Conservation (phyloP, 108 stramenopile genomes). For the Craspedostauros australis region DNA sequence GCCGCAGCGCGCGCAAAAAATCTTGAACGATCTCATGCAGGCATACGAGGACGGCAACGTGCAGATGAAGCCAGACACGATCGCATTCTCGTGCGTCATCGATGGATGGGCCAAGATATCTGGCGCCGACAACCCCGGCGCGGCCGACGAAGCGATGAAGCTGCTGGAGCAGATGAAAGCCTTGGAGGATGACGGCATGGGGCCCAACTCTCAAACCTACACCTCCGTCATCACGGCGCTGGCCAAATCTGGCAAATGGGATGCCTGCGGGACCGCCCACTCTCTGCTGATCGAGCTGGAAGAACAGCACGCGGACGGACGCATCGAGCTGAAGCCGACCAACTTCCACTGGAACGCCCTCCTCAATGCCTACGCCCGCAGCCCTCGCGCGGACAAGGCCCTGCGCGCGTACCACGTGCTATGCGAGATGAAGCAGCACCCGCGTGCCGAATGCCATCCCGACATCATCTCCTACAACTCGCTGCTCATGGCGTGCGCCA, state of each 20-base stretch:
- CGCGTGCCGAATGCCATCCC: constrained; percentile 20
- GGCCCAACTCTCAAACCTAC: constrained; percentile 47
- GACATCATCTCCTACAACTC: constrained; percentile 68
- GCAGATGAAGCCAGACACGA: constrained; percentile 28
- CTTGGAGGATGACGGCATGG: constrained; percentile 21
- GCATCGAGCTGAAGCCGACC: constrained; percentile 25
- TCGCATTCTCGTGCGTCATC: constrained; percentile 41
- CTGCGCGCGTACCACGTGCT: constrained; percentile 31
- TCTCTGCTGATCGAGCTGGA: constrained; percentile 49
- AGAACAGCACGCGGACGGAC: constrained; percentile 20
- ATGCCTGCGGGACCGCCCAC: constrained; percentile 23
- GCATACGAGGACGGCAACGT: constrained; percentile 4
- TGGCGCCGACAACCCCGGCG: constrained; percentile 19
- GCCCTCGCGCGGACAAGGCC: constrained; percentile 40
- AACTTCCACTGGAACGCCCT: constrained; percentile 59
- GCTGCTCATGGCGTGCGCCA: constrained; percentile 40
- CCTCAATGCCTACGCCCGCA: constrained; percentile 47
- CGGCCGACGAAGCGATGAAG: constrained; percentile 24
- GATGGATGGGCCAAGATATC: constrained; percentile 41
- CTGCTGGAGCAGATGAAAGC: constrained; percentile 39
- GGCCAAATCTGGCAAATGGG: constrained; percentile 24
- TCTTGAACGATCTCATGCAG: constrained; percentile 24
- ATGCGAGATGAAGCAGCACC: constrained; percentile 26
- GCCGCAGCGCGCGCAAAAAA: constrained; percentile 21
- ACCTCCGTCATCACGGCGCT: constrained; percentile 33